Evolutionary conservation across 2,329 filamentous ascomycete species (phyloP), one percentile per base, ranked within the genome.

Genomic region (Karstenula rhodostoma): DNA sequence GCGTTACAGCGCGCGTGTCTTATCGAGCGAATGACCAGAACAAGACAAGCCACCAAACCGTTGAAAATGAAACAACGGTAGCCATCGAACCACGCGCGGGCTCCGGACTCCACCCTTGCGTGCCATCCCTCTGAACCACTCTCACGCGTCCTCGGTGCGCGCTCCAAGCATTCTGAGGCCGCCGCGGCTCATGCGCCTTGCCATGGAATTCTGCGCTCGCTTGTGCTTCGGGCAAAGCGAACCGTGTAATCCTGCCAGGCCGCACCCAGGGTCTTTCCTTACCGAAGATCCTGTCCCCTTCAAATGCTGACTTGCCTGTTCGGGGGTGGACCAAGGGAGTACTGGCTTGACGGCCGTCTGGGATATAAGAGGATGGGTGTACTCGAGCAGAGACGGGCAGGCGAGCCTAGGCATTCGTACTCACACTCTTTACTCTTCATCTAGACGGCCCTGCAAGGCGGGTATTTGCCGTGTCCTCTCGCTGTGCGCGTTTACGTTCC

Each of bases 201-300:
- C 46, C 58, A 67, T 47, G 61, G 66, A 67, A 69, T 67, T 61
- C 58, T 66, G 57, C 63, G 60, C 33, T 53, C 49, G 56, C 23
- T 27, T 60, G 37, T 57, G 44, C 37, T 64, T 53, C 19, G 25
- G 56, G 52, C 13, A 57, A 57, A 57, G 49, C 15, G 23, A 9
- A n/a, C 48, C 47, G 48, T 22, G 29, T 42, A 57, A 6, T 50
- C 29, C 60, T 57, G 56, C 60, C 67, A 64, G 58, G 62, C 40
- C 22, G 27, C 64, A 58, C 60, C 67, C 55, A 57, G 49, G 70
- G 68, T 70, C 68, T 71, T 67, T 73, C 70, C 72, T 73, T 75
- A 66, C 71, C 61, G 71, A 61, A 51, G 67, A 72, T 74, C 70
- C 58, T 67, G 67, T 56, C 67, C 65, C 54, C 67, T 65, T 60